Evolutionary conservation across 129 eudicot genomes (phyloP).

Genomic region (Chrysanthemum seticuspe): DNA sequence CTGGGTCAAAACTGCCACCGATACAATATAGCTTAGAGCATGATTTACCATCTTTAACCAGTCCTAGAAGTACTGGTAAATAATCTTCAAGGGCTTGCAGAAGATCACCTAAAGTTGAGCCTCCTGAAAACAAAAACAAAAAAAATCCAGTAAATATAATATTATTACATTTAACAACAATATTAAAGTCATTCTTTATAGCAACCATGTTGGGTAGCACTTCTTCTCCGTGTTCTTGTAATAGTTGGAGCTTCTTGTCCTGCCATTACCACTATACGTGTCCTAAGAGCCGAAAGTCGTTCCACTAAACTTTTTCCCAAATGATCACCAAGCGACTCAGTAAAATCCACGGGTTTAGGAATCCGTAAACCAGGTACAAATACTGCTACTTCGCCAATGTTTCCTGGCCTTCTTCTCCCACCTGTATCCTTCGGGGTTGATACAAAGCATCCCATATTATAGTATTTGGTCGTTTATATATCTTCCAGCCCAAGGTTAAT

Average conservation of each 20-base stretch:
- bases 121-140: constrained; percentile 48
- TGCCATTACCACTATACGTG: constrained; percentile 92
- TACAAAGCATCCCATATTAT: constrained; percentile 81
- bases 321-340: constrained; percentile 59
- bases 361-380: constrained; percentile 91
- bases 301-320: constrained; percentile 68
- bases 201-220: constrained; percentile 87
- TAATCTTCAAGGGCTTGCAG: constrained; percentile 95
- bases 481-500: constrained; percentile 34
- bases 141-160: constrained; percentile 20
- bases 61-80: constrained; percentile 87
- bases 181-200: neutral
- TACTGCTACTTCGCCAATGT: constrained; percentile 85
- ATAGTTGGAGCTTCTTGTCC: constrained; percentile 92
- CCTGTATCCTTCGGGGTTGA: constrained; percentile 78
- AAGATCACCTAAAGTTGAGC: constrained; percentile 84
- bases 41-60: constrained; percentile 92
- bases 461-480: constrained; percentile 18
- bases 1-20: no score
- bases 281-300: constrained; percentile 84
- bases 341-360: constrained; percentile 85
- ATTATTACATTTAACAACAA: constrained; percentile 8
- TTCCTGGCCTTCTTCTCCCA: constrained; percentile 80
- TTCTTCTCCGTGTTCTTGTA: constrained; percentile 80
- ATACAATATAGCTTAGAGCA: constrained; percentile 1